These are phyloP conservation scores for Quercus tomentella DNA, from an alignment of 331 rosid genomes.

Conservation along the genomic window DNA sequence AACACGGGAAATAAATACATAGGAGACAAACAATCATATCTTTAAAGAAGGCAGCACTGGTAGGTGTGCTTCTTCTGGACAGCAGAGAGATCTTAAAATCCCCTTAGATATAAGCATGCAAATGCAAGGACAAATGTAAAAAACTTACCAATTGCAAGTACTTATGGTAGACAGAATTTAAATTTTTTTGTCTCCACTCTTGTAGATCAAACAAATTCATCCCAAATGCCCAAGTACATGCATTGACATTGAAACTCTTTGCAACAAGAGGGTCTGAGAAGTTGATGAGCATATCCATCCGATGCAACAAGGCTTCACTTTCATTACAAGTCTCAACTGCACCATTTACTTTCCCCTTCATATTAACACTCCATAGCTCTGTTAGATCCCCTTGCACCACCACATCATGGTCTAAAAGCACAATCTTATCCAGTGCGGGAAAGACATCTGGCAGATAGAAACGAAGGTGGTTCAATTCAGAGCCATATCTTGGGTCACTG, in stretches of 20 bases:
- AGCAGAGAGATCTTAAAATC: background rate
- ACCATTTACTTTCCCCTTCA: slow-evolving; percentile 74
- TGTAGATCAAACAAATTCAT: slow-evolving; percentile 81
- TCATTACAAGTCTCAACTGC: slow-evolving; percentile 78
- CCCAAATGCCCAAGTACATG: slow-evolving; percentile 99
- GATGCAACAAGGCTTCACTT: slow-evolving; percentile 49
- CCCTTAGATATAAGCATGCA: background rate
- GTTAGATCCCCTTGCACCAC: slow-evolving; percentile 84
- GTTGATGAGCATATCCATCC: slow-evolving; percentile 66
- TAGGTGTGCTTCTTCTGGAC: background rate
- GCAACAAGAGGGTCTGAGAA: slow-evolving; percentile 81
- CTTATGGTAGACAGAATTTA: slow-evolving; percentile 61
- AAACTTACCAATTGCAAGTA: slow-evolving; percentile 67
- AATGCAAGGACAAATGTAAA: background rate
- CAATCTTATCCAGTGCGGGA: slow-evolving; percentile 66
- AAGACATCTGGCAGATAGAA: slow-evolving; percentile 83
- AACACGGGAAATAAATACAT: background rate
- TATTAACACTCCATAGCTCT: slow-evolving; percentile 57
- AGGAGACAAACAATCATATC: background rate
- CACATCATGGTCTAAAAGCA: slow-evolving; percentile 91
- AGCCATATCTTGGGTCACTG: slow-evolving; percentile 70
- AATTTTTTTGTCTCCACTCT: slow-evolving; percentile 71
- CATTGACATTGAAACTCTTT: slow-evolving; percentile 57
- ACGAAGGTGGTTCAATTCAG: slow-evolving; percentile 89
- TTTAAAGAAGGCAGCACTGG: too few relatives aligned